phyloP scores from a whole-genome alignment of 2,329 filamentous ascomycete genomes.

The Monilinia fructicola region DNA sequence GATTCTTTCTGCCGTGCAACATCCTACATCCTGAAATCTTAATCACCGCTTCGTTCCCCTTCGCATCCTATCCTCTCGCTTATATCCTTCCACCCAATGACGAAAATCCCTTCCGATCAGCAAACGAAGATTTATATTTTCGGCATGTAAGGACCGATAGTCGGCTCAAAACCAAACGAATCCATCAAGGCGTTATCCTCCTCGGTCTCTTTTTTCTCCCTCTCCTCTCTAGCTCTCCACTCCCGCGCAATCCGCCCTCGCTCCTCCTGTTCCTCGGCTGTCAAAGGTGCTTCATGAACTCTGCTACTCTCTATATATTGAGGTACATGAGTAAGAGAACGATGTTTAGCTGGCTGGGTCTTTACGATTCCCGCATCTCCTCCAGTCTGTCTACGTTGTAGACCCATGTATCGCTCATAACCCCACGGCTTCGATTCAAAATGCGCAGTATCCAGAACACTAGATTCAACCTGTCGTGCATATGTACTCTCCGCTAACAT shows the following conservation, averaged over 20 bases:
- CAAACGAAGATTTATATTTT: slow-evolving; percentile 8
- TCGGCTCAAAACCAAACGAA: background rate
- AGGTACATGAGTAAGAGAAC: background rate
- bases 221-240: background rate
- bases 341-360: background rate
- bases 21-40: background rate
- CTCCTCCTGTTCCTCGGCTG: background rate
- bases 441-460: background rate
- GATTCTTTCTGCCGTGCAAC: background rate
- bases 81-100: background rate
- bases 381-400: background rate
- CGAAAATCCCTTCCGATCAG: background rate
- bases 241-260: background rate
- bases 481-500: background rate
- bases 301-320: background rate
- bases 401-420: background rate
- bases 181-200: background rate
- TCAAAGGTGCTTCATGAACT: background rate
- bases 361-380: background rate
- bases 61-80: background rate
- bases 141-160: background rate
- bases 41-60: background rate
- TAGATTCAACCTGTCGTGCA: background rate
- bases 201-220: background rate
- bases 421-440: background rate